Evolutionary conservation across 2,329 filamentous ascomycete genomes (phyloP).

Genomic region (Aspergillus brasiliensis): DNA sequence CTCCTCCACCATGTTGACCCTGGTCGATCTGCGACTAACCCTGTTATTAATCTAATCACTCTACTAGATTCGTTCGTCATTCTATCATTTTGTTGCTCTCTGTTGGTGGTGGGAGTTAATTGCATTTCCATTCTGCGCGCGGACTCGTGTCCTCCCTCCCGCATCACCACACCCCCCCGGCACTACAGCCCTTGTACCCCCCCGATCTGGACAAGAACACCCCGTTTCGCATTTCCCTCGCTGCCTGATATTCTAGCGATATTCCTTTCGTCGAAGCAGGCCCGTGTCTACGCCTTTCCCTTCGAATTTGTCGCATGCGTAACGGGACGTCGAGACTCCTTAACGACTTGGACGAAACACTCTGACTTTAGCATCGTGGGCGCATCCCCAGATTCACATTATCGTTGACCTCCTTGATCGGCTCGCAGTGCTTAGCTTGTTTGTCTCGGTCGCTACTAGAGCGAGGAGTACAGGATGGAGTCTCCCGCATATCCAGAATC

Average conservation of each 20-base stretch:
- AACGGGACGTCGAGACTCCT: slow-evolving; percentile 9
- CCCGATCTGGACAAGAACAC: slow-evolving; percentile 4
- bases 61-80: slow-evolving; percentile 11
- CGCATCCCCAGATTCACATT: slow-evolving; percentile 8
- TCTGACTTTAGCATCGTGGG: slow-evolving; percentile 11
- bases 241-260: slow-evolving; percentile 5
- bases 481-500: slow-evolving; percentile 60
- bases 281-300: not conserved
- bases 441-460: slow-evolving; percentile 3
- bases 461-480: slow-evolving; percentile 47
- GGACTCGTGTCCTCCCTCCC: slow-evolving; percentile 16
- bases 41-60: slow-evolving; percentile 12
- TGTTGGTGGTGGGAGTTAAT: slow-evolving; percentile 10
- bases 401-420: slow-evolving; percentile 3
- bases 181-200: slow-evolving; percentile 6
- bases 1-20: slow-evolving; percentile 9
- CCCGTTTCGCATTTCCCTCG: slow-evolving; percentile 4
- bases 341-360: slow-evolving; percentile 13
- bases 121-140: slow-evolving; percentile 13
- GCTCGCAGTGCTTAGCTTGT: not conserved
- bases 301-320: slow-evolving; percentile 13
- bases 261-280: slow-evolving; percentile 7
- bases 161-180: not conserved
- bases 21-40: slow-evolving; percentile 14
- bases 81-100: slow-evolving; percentile 5